Conservation (phyloP, 2,329 filamentous ascomycete species). For the Verticillium tricorpus region DNA sequence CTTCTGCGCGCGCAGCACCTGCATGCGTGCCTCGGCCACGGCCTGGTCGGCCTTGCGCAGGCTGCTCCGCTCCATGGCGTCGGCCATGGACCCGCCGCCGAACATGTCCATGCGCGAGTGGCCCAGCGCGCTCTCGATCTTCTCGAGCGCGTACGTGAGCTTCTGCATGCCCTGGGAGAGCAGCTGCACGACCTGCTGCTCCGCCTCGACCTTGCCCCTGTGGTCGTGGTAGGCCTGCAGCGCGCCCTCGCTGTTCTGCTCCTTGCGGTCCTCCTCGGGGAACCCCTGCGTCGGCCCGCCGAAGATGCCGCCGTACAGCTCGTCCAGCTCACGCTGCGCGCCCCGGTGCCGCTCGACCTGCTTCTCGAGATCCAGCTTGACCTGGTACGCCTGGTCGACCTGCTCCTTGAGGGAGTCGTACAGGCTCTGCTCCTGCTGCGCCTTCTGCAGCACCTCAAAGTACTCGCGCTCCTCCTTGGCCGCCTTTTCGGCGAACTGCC, state of each 20-base stretch:
- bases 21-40: conserved; percentile 33
- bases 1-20: conserved; percentile 33
- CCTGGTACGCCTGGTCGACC: conserved; percentile 32
- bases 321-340: conserved; percentile 43
- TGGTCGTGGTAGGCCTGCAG: conserved; percentile 31
- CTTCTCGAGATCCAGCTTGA: conserved; percentile 28
- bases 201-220: conserved; percentile 29
- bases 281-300: conserved; percentile 46
- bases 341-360: conserved; percentile 28
- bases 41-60: conserved; percentile 41
- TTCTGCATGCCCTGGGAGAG: conserved; percentile 32
- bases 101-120: conserved; percentile 42
- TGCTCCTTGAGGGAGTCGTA: conserved; percentile 34
- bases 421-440: conserved; percentile 38
- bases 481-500: conserved; percentile 43
- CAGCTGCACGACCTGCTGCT: conserved; percentile 34
- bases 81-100: conserved; percentile 41
- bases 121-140: conserved; percentile 37
- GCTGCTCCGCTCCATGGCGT: conserved; percentile 42
- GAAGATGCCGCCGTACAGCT: conserved; percentile 50
- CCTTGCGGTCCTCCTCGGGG: conserved; percentile 46
- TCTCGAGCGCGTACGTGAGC: conserved; percentile 27
- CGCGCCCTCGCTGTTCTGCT: conserved; percentile 29
- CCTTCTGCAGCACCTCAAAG: conserved; percentile 44
- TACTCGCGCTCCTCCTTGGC: conserved; percentile 53